Conservation (phyloP, 148 eudicot species). For the Euryodendron excelsum region DNA sequence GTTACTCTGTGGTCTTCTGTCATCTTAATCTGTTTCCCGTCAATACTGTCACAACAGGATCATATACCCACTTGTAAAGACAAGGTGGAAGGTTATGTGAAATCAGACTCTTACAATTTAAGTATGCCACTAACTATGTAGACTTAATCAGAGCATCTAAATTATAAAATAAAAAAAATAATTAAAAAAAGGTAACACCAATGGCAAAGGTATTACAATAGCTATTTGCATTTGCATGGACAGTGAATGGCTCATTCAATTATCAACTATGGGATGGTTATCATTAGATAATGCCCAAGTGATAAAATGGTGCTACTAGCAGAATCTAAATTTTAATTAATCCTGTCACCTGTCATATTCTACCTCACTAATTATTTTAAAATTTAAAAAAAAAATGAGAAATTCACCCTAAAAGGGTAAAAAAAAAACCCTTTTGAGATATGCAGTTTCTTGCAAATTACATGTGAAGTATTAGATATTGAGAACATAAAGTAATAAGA, state of each 20-base stretch:
- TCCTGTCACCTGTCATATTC: background rate
- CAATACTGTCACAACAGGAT: slow-evolving; percentile 52
- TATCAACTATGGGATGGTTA: background rate
- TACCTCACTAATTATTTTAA: background rate
- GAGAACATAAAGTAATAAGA: background rate
- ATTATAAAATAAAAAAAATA: background rate
- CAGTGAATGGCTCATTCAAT: background rate
- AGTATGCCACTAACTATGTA: background rate
- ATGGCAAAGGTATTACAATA: background rate
- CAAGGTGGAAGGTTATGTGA: background rate
- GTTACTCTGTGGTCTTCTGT: slow-evolving; percentile 92
- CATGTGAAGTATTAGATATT: background rate
- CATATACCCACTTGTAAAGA: slow-evolving; percentile 6
- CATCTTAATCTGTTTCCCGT: slow-evolving; percentile 76
- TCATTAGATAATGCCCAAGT: background rate
- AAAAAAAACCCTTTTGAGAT: background rate
- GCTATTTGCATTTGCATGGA: background rate
- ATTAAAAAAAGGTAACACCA: background rate
- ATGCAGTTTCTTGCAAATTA: background rate
- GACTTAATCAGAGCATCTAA: background rate
- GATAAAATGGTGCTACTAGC: background rate
- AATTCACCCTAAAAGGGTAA: background rate
- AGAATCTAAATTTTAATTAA: background rate
- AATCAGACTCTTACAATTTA: background rate
- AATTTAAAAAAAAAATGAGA: background rate